phyloP scores from a whole-genome alignment of 2,329 filamentous ascomycete species.

The Aspergillus latus region DNA sequence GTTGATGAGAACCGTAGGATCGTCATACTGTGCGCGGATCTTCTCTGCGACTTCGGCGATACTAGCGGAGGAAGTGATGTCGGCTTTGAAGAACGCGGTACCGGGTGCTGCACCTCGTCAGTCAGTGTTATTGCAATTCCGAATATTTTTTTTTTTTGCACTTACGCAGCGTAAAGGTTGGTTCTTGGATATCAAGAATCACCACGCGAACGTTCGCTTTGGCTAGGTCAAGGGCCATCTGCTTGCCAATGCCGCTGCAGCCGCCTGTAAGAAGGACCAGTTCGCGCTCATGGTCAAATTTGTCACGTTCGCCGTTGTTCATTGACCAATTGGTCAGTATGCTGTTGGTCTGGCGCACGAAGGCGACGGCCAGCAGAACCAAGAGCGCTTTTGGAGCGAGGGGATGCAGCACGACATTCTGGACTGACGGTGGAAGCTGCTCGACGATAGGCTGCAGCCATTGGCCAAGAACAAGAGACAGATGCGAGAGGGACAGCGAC shows the following conservation, averaged over 20 bases:
- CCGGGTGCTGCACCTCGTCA: slow-evolving; percentile 2
- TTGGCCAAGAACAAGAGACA: slow-evolving; percentile 26
- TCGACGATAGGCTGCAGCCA: slow-evolving; percentile 26
- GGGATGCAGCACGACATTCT: slow-evolving; percentile 28
- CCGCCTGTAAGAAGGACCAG: slow-evolving; percentile 40
- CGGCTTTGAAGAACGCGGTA: slow-evolving; percentile 35
- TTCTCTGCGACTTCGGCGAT: slow-evolving; percentile 35
- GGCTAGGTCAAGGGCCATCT: slow-evolving; percentile 35
- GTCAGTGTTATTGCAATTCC: neutral
- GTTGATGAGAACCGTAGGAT: slow-evolving; percentile 51
- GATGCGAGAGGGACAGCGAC: slow-evolving; percentile 16
- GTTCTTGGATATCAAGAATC: slow-evolving; percentile 40
- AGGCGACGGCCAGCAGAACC: slow-evolving; percentile 24
- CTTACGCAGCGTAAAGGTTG: slow-evolving; percentile 31
- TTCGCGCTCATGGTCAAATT: slow-evolving; percentile 31
- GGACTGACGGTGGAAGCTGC: slow-evolving; percentile 29
- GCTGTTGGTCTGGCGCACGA: slow-evolving; percentile 31
- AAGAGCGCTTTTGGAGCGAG: slow-evolving; percentile 30
- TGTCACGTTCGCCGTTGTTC: slow-evolving; percentile 32
- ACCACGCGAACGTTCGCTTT: slow-evolving; percentile 32
- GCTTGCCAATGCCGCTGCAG: slow-evolving; percentile 41
- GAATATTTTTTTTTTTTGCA: too few relatives aligned
- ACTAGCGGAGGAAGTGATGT: slow-evolving; percentile 38
- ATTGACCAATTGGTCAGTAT: slow-evolving; percentile 28
- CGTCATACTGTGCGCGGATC: slow-evolving; percentile 43